Evolutionary conservation across 2,329 filamentous ascomycete genomes (phyloP).

Genomic region (Arthroderma uncinatum): DNA sequence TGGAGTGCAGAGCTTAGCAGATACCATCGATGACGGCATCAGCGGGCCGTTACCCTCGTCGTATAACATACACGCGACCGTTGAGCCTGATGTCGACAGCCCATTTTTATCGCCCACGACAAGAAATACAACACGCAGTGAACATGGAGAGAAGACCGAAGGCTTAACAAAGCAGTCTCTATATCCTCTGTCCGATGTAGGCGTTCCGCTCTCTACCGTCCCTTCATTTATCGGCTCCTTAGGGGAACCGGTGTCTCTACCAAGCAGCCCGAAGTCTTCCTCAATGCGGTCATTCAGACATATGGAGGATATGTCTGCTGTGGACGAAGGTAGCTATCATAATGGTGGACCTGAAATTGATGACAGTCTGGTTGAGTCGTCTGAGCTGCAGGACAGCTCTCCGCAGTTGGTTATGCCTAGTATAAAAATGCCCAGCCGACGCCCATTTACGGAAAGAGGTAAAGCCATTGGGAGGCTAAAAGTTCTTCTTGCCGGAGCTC

Average conservation of each 20-base stretch:
- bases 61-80: background rate
- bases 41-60: conserved; percentile 11
- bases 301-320: conserved; percentile 46
- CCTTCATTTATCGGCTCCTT: conserved; percentile 38
- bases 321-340: conserved; percentile 47
- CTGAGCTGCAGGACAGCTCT: conserved; percentile 28
- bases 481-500: conserved; percentile 70
- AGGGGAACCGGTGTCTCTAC: conserved; percentile 40
- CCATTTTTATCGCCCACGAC: background rate
- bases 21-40: conserved; percentile 32
- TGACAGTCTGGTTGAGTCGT: conserved; percentile 31
- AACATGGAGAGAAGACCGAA: background rate
- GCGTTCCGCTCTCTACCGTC: conserved; percentile 32
- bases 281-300: conserved; percentile 49
- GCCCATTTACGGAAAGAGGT: conserved; percentile 81
- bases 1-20: conserved; percentile 48
- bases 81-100: background rate
- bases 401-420: conserved; percentile 97
- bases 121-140: background rate
- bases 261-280: conserved; percentile 49
- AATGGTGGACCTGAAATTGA: conserved; percentile 46
- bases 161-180: background rate
- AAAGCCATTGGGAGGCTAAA: conserved; percentile 77
- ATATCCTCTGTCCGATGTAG: background rate
- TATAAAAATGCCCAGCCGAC: conserved; percentile 75